Evolutionary conservation across 495 filamentous ascomycete species (phyloP).

Genomic region (Penicillium macrosclerotiorum): DNA sequence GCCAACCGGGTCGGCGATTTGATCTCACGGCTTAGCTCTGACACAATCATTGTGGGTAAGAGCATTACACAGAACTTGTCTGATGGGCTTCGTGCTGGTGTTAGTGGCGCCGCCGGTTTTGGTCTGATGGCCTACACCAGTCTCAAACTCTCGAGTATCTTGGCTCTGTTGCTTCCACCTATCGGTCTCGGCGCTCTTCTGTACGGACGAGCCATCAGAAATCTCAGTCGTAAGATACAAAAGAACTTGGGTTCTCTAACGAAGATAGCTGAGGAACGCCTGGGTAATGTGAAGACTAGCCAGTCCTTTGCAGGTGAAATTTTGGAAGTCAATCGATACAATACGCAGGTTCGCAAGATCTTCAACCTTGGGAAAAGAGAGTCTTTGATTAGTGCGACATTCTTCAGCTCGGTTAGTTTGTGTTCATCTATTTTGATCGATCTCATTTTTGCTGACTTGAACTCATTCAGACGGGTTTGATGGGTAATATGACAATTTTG

Average conservation of each 20-base stretch:
- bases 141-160: slow-evolving; percentile 81
- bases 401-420: slow-evolving; percentile 71
- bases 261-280: slow-evolving; percentile 93
- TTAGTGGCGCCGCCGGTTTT: slow-evolving; percentile 86
- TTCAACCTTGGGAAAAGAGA: slow-evolving; percentile 84
- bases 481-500: slow-evolving; percentile 93
- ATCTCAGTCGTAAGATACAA: slow-evolving; percentile 86
- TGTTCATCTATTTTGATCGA: neutral
- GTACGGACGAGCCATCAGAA: slow-evolving; percentile 83
- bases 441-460: slow-evolving; percentile 15
- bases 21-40: slow-evolving; percentile 90
- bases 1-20: slow-evolving; percentile 95
- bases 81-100: slow-evolving; percentile 82
- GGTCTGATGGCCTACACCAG: slow-evolving; percentile 90
- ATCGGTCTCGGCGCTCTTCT: slow-evolving; percentile 89
- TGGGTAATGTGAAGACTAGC: slow-evolving; percentile 93
- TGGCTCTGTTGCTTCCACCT: slow-evolving; percentile 84
- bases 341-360: slow-evolving; percentile 84
- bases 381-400: slow-evolving; percentile 83
- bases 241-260: slow-evolving; percentile 86
- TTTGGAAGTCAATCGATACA: slow-evolving; percentile 86
- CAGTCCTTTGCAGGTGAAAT: slow-evolving; percentile 94
- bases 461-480: slow-evolving; percentile 64
- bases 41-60: slow-evolving; percentile 96
- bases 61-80: slow-evolving; percentile 97